phyloP scores from a whole-genome alignment of 2,329 filamentous ascomycete species.

The Neocucurbitaria cava region DNA sequence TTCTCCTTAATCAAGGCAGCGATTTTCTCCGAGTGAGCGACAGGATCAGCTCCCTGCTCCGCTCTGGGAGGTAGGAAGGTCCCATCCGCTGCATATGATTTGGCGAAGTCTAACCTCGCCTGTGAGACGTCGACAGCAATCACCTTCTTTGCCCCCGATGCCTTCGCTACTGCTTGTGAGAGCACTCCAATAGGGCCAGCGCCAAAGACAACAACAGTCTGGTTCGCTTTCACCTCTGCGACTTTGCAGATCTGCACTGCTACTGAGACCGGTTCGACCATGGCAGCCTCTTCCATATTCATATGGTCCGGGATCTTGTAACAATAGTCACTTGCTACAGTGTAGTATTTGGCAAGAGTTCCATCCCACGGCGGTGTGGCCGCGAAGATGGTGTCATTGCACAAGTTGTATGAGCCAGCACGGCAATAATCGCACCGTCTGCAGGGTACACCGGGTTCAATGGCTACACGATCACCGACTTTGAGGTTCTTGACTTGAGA shows the following conservation, averaged over 20 bases:
- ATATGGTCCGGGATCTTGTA: constrained; percentile 35
- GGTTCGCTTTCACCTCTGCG: constrained; percentile 17
- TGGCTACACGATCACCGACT: constrained; percentile 36
- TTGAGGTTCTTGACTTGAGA: constrained; percentile 28
- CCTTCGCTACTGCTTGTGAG: constrained; percentile 27
- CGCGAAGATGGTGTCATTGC: constrained; percentile 29
- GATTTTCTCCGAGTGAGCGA: background rate
- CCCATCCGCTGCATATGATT: constrained; percentile 23
- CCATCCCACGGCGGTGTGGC: constrained; percentile 36
- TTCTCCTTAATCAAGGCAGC: constrained; percentile 8
- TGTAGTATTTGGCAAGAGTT: constrained; percentile 34
- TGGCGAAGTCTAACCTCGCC: constrained; percentile 29
- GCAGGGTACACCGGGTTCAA: constrained; percentile 35
- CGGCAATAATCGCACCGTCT: constrained; percentile 26
- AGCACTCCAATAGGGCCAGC: constrained; percentile 28
- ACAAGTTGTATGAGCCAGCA: constrained; percentile 31
- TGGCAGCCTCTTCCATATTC: constrained; percentile 30
- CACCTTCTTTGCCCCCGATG: constrained; percentile 26
- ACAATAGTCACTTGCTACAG: constrained; percentile 31
- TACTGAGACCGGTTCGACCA: constrained; percentile 36
- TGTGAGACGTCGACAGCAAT: constrained; percentile 26
- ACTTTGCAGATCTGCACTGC: constrained; percentile 32
- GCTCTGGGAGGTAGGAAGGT: constrained; percentile 5
- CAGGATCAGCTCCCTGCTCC: background rate
- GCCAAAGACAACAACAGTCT: constrained; percentile 4